Base-by-base conservation (phyloP, 2,329 filamentous ascomycete genomes). In the Diplodia scrobiculata region DNA sequence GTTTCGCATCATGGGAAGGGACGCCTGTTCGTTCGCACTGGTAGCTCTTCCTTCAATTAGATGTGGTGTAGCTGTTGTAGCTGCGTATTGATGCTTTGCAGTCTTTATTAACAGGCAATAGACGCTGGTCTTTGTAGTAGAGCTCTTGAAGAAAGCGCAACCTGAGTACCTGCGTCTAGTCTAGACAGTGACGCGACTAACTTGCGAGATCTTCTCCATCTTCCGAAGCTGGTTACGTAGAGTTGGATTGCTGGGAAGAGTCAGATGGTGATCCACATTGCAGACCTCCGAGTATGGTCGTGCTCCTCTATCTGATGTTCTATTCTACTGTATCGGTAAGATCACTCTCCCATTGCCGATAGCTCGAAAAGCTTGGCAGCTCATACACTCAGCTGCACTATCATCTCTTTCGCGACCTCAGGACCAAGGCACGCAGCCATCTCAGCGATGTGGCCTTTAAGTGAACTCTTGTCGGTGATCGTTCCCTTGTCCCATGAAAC, bases 381-480 rank as follows among this genome's bases (percentile, higher is more conserved):
- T 34, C 51, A 60, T 34, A n/a, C 34, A 36, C 36, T 48, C 51
- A 66, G 32, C 21, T 66, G 58, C 48, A 92, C 76, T 50, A 87
- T 84, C 19, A 90, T 78, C 62, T 82, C 78, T 21, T 76, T 77
- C 52, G 86, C 80, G 58, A 89, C 73, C 51, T 88, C 85, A 1
- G 83, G 80, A 0, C 90, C 90, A 52, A 91, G 75, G 11, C 85
- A 84, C 3, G 89, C 88, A 3, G 87, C 84, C 60, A 92, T 74
- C 69, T 92, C 89, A 1, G 86, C 89, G 67, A 92, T 82, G 41
- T 83, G 81, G 0, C 85, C 83, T 72, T 88, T 90, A 38, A 90
- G 75, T 0, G 81, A 82, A 5, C 77, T 75, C 19, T 79, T 75
- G 58, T 87, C 80, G 13, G 77, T 73, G 2, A 89, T 76, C 38